phyloP scores from a whole-genome alignment of 2,329 filamentous ascomycete species.

The Aspergillus floridensis region DNA sequence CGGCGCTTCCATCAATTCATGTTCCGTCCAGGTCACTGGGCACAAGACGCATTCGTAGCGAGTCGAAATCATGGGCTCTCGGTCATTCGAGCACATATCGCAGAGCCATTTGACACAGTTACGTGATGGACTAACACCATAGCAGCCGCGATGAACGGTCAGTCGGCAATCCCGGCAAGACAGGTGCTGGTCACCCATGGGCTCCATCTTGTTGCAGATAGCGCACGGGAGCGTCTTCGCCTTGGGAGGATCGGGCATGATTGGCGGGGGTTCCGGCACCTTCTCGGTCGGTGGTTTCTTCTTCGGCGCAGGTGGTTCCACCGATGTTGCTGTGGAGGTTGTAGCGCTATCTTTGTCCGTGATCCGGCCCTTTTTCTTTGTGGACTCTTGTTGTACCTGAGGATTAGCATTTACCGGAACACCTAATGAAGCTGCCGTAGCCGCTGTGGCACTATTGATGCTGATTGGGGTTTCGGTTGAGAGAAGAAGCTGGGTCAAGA shows the following conservation, averaged over 20 bases:
- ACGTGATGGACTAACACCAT: slow-evolving; percentile 73
- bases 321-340: slow-evolving; percentile 44
- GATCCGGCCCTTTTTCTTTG: slow-evolving; percentile 61
- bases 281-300: slow-evolving; percentile 62
- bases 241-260: slow-evolving; percentile 75
- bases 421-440: slow-evolving; percentile 45
- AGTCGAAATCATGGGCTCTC: slow-evolving; percentile 87
- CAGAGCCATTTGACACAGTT: slow-evolving; percentile 82
- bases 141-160: slow-evolving; percentile 88
- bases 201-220: slow-evolving; percentile 73
- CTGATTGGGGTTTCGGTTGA: slow-evolving; percentile 46
- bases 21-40: slow-evolving; percentile 74
- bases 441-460: slow-evolving; percentile 43
- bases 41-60: slow-evolving; percentile 92
- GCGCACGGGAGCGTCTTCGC: slow-evolving; percentile 78
- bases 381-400: slow-evolving; percentile 47
- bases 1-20: slow-evolving; percentile 79
- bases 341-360: slow-evolving; percentile 51
- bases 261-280: slow-evolving; percentile 54
- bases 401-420: slow-evolving; percentile 38
- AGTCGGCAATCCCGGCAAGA: slow-evolving; percentile 85
- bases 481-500: slow-evolving; percentile 51
- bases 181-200: slow-evolving; percentile 67
- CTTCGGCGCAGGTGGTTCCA: slow-evolving; percentile 52
- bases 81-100: slow-evolving; percentile 94